Conservation (phyloP, 805 yeast genomes). For the Teunomyces gatunensis region DNA sequence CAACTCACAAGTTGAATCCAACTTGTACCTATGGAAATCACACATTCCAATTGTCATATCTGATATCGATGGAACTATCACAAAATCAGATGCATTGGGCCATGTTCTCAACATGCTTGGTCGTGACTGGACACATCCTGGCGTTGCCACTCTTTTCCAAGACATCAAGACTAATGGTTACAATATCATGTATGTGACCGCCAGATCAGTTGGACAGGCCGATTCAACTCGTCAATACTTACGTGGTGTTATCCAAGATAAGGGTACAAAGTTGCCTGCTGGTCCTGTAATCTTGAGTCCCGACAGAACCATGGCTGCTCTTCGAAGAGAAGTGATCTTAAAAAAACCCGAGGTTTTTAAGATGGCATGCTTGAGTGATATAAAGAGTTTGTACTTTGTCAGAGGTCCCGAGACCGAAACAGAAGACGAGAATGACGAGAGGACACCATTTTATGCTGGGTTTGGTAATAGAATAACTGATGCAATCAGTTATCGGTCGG, state of each 20-base stretch:
- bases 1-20: conserved; percentile 69
- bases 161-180: conserved; percentile 88
- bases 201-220: conserved; percentile 93
- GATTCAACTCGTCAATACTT: conserved; percentile 87
- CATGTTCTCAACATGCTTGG: conserved; percentile 93
- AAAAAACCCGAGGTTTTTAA: conserved; percentile 98
- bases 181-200: conserved; percentile 89
- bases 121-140: conserved; percentile 96
- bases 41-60: conserved; percentile 89
- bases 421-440: conserved; percentile 31
- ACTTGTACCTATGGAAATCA: conserved; percentile 79
- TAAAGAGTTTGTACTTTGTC: conserved; percentile 61
- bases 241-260: conserved; percentile 69
- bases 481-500: conserved; percentile 90
- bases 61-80: conserved; percentile 97
- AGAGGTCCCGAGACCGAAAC: conserved; percentile 3
- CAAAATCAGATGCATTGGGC: conserved; percentile 96
- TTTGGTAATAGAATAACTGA: conserved; percentile 97
- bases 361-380: conserved; percentile 92
- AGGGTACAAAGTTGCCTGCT: conserved; percentile 66
- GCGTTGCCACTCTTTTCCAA: conserved; percentile 88
- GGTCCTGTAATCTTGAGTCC: conserved; percentile 97
- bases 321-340: conserved; percentile 84
- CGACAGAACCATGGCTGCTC: conserved; percentile 94
- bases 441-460: conserved; percentile 93